phyloP scores from a whole-genome alignment of 768 basidiomycete genomes.

The Nevesoporus exiguus region DNA sequence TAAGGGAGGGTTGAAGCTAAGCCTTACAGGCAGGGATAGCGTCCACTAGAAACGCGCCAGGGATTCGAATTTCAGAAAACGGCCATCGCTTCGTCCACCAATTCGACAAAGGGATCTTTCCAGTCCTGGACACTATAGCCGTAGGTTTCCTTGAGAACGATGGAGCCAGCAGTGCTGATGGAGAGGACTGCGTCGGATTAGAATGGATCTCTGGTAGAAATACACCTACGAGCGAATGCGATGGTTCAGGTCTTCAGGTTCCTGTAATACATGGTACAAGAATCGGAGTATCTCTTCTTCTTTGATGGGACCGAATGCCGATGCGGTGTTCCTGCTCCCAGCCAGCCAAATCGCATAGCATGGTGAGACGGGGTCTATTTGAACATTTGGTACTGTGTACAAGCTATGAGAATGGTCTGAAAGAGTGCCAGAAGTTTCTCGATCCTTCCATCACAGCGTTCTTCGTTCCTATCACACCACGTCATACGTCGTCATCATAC shows the following conservation, averaged over 20 bases:
- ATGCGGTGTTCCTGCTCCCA: constrained; percentile 11
- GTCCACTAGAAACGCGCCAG: constrained; percentile 23
- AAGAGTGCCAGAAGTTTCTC: too few relatives aligned
- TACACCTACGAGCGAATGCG: constrained; percentile 22
- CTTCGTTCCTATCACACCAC: too few relatives aligned
- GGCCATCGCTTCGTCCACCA: constrained; percentile 25
- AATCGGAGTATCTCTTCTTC: constrained; percentile 21
- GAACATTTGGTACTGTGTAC: constrained; percentile 50
- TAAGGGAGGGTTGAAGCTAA: too few relatives aligned
- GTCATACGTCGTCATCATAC: too few relatives aligned
- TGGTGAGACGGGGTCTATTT: constrained; percentile 13
- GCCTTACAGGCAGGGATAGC: constrained; percentile 18
- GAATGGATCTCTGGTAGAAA: not conserved
- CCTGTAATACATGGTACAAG: constrained; percentile 10
- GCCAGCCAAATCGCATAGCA: constrained; percentile 23
- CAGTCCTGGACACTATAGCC: constrained; percentile 36
- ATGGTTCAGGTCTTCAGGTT: constrained; percentile 12
- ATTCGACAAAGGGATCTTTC: constrained; percentile 37
- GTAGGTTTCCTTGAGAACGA: constrained; percentile 40
- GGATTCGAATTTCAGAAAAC: constrained; percentile 2
- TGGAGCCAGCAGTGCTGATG: constrained; percentile 14
- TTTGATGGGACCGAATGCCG: constrained; percentile 10
- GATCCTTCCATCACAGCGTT: too few relatives aligned
- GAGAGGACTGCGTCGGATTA: not conserved
- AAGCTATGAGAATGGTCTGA: not conserved